Base-by-base conservation (phyloP, 139 green algal genomes). In the Astrephomene gubernaculifera region DNA sequence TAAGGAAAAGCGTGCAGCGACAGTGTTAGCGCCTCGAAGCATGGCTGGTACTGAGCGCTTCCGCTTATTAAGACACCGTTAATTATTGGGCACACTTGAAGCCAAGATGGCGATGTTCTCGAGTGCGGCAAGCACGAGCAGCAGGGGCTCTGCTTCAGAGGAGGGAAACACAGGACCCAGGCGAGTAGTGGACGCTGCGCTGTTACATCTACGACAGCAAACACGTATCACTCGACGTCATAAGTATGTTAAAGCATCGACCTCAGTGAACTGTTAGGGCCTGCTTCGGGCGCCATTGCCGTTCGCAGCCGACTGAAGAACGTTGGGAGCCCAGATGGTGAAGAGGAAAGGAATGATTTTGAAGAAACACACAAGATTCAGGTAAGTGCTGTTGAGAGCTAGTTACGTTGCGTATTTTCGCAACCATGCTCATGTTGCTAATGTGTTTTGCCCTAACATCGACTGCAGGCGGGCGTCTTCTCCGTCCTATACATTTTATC, bases 301-400 rank as follows among this genome's bases (percentile, higher is more conserved):
- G 14, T 65, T 19, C 22, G 12, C 71, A 80, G 71, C n/a, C 71
- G 71, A 31, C 54, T 80, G 35, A 80, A 80, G n/a, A 80, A 80
- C n/a, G 78, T 84, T 1, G 44, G 61, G 22, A 41, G 60, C 1
- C 60, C 63, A 8, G 78, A 74, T 2, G 76, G 76, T 17, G 78
- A 74, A 19, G 78, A 84, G 3, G 78, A 84, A 12, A 39, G 78
- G 27, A 84, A 84, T 38, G 78, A 84, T 29, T 83, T 83, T 49
- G 76, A 83, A 41, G 76, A 83, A 27, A 83, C 76, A 4, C 76
- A 83, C 60, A 83, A 83, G 41, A 83, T 83, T 36, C 76, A 83
- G 76, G 76, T 83, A 33, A 41, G 21, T 5, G 27, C 8, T 73
- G 33, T 17, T 21, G 36, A 44, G 25, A 52, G 31, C 65, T 73